A percentile compares a stretch with the other conserved stretches of the same genome.
phyloP scores from a whole-genome alignment of 83 land plant species.

The Diphasiastrum complanatum region DNA sequence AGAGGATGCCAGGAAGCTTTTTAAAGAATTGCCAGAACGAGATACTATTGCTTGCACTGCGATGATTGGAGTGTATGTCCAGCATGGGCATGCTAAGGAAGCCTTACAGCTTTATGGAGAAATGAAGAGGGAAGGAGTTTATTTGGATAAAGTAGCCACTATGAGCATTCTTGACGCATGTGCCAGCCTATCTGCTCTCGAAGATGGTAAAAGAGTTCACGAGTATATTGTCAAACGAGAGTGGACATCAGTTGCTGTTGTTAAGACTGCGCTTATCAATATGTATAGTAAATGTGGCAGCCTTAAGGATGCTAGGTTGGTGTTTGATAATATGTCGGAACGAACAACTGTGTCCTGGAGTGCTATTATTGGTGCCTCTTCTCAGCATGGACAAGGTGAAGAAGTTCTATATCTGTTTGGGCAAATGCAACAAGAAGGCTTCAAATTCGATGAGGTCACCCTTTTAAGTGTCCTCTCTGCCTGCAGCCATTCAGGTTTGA shows the following conservation, averaged over 20 bases:
- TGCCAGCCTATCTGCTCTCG: not conserved
- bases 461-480: not conserved
- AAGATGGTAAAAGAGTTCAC: not conserved
- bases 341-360: not conserved
- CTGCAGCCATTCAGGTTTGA: not conserved
- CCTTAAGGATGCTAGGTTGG: not conserved
- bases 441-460: not conserved
- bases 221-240: not conserved
- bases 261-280: not conserved
- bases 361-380: not conserved
- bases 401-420: not conserved
- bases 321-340: not conserved
- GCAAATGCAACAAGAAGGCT: too few relatives aligned
- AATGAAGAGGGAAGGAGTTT: not conserved
- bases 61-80: not conserved
- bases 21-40: not conserved
- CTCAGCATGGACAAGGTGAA: not conserved
- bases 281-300: slow-evolving; percentile 1
- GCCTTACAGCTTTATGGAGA: not conserved
- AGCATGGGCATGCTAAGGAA: not conserved
- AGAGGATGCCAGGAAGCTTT: not conserved
- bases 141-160: not conserved
- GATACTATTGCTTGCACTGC: not conserved
- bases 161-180: not conserved
- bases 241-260: not conserved